Evolutionary conservation across 208 protist genomes (phyloP), one percentile per base, ranked within the genome.

Genomic region (Tritrichomonas foetus): DNA sequence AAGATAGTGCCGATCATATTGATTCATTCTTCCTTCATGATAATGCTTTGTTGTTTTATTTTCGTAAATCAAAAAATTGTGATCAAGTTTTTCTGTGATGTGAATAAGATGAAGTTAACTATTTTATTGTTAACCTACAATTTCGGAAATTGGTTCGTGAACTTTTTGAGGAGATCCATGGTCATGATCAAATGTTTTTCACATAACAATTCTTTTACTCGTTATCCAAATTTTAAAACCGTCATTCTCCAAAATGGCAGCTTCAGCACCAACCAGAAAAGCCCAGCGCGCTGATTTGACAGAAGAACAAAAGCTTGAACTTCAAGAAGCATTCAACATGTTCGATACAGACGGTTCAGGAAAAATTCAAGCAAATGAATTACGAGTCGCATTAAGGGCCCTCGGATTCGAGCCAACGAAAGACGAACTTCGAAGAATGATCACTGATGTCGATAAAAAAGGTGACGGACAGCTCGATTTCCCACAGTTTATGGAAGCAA

Each of bases 301-400:
- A 25, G 95, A 96, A 72, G 96, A 97, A 53, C 95, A 96, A 78
- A 94, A 95, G n/a, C 93, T 96, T 55, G 96, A 97, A 93, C 96
- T 97, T 84, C 95, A 95, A 16, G 95, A 96, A 94, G 96, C 96
- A 0, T 97, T 97, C 69, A 94, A 94, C 69, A 94, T 97, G 25
- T 97, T 97, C 78, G 96, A 97, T 94, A 95, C 95, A 20, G 95
- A 96, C 93, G 95, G 95, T 16, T 96, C 95, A 9, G 96, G 96
- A 41, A 69, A 94, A 30, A 96, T 96, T 82, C 94, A 96, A 82
- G 95, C 89, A 27, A 96, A 95, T 61, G 96, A 97, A 92, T 93
- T 97, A 3, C 95, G 96, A 78, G 96, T 95, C n/a, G 95, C 95
- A 49, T 94, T 95, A 93, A 53, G 95, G 41, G 95, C 95, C 0